Base-by-base conservation (phyloP, 2,329 filamentous ascomycete genomes). In the Xenosphaeropsis pyriputrescens region DNA sequence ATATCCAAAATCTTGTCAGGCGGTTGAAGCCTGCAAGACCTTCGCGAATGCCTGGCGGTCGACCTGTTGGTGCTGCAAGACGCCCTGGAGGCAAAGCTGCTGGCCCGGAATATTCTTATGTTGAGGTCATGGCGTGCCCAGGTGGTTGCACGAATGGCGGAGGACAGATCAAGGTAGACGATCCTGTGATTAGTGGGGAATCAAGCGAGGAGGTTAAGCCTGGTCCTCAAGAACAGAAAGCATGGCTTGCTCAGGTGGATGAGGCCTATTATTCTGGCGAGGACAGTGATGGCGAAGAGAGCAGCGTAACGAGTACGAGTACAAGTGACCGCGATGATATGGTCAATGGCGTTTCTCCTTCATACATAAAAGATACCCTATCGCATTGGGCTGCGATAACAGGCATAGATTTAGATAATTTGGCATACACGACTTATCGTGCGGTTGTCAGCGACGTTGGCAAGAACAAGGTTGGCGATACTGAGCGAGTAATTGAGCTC, bases 101-200 rank as follows among this genome's bases (percentile, higher is more conserved):
- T 14, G 58, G 61, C 5, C 59, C 72, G 6, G 85, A 94, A 29
- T 88, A 88, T 56, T 72, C 81, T n/a, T 96, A 93, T 58, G 83
- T 96, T 18, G 91, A 98, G 60, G 91, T 98, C 41, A 98, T 98
- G 91, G 91, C 91, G 12, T 98, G 91, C 57, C 91, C 91, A 0
- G 91, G 91, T n/a, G 91, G 91, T 3, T 98, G 91, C 62, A 98
- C 91, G 39, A 98, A 98, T 50, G 91, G 91, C 2, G 91, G 91
- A 29, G 91, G 91, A 1, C 91, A 98, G 63, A 79, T 98, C 55
- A 94, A 94, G 54, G 74, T 85, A 18, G 83, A 85, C 38, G 91
- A 96, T 55, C 74, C 82, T 6, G 62, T 75, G 11, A 60, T 79
- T 8, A 50, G 65, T 32, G 66, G 67, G 43, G 65, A 65, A 35